Evolutionary conservation across 768 basidiomycete species (phyloP).

Genomic region (Collybiopsis confluens): DNA sequence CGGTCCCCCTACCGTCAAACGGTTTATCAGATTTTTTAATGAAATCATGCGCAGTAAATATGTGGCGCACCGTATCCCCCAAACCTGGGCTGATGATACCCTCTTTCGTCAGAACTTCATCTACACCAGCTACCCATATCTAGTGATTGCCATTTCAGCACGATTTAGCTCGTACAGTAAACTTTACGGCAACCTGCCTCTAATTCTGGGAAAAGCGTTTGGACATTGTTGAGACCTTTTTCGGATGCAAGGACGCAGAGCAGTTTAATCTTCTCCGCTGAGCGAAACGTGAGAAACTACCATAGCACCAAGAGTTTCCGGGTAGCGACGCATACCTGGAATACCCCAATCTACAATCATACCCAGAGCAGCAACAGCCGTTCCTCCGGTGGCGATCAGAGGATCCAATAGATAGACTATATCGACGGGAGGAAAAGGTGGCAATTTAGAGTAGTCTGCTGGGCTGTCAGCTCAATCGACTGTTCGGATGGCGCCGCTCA

Average conservation of each 20-base stretch:
- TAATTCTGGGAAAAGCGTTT: conserved; percentile 65
- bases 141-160: conserved; percentile 25
- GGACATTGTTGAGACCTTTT: conserved; percentile 66
- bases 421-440: conserved; percentile 71
- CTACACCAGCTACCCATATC: conserved; percentile 88
- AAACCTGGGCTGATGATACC: conserved; percentile 89
- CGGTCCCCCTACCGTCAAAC: conserved; percentile 65
- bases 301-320: background rate
- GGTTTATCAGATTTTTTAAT: background rate
- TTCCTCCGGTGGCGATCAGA: conserved; percentile 91
- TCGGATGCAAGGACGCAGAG: conserved; percentile 78
- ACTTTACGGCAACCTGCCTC: conserved; percentile 64
- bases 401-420: conserved; percentile 88
- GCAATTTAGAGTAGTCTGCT: conserved; percentile 88
- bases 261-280: conserved; percentile 73
- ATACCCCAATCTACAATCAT: conserved; percentile 89
- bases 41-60: background rate
- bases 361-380: conserved; percentile 78
- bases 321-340: conserved; percentile 56
- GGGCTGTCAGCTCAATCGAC: background rate
- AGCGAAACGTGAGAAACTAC: background rate
- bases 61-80: conserved; percentile 74
- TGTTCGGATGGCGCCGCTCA: conserved; percentile 24
- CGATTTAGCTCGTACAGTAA: too few relatives aligned
- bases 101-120: conserved; percentile 61